Evolutionary conservation across 805 yeast genomes (phyloP), one percentile per base, ranked within the genome.

Genomic region (Candida ovalis): DNA sequence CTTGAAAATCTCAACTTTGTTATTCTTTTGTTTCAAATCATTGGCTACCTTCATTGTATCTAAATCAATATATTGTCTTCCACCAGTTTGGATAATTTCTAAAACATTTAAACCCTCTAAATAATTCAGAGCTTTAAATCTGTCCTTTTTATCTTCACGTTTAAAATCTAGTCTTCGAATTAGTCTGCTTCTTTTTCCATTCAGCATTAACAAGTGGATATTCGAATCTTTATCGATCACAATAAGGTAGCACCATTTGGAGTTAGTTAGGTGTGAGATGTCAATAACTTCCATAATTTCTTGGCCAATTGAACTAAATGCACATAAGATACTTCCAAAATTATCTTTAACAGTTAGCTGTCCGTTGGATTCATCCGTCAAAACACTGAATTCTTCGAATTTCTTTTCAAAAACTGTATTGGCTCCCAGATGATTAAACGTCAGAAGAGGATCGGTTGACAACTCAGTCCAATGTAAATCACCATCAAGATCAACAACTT

Each of bases 121-220:
- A 32, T 44, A 51, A 32, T 39, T 28, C 23, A 53, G 9, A 32
- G 49, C 18, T 36, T 40, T 21, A 22, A 48, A n/a, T 19, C 32
- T 22, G 8, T 23, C 19, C 3, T 18, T 15, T 24, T 28, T 18
- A n/a, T 30, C 5, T 30, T 30, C 35, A 30, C 35, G 15, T 17
- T 12, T 30, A 5, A 30, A 30, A 12, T 30, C 35, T 5, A 55
- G 27, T 23, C 43, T 48, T 18, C 50, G 41, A 3, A 54, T 3
- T 18, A 50, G 33, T 21, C 42, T 45, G 9, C 36, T 48, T 13
- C 51, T 36, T 4, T 39, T n/a, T 4, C 48, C 24, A 36, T 49
- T 51, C 36, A 58, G 33, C 2, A 52, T 17, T 7, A 58, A 25
- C n/a, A 49, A 30, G 35, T 46, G 40, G 15, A 55, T 40, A 7